Conservation (phyloP, 352 stramenopile genomes). For the Thraustotheca clavata region DNA sequence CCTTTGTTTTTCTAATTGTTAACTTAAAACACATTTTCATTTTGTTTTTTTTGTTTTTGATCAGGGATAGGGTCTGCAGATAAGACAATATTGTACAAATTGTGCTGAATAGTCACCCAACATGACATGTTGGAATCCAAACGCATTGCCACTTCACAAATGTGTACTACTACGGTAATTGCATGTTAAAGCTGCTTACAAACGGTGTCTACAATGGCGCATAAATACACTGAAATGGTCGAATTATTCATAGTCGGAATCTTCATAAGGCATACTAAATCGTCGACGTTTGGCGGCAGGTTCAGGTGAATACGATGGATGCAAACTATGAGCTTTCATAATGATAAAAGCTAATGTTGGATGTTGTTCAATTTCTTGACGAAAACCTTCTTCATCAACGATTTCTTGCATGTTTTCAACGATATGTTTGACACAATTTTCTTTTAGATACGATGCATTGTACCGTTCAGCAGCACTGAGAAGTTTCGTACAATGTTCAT, state of each 20-base stretch:
- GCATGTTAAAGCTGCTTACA: too few species aligned
- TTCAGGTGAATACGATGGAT: conserved; percentile 27
- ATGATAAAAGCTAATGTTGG: conserved; percentile 70
- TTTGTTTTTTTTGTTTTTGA: conserved; percentile 1
- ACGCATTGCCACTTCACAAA: too few species aligned
- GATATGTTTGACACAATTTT: conserved; percentile 74
- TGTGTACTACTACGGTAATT: too few species aligned
- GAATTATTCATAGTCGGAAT: conserved; percentile 30
- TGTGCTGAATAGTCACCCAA: too few species aligned
- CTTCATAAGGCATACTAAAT: conserved; percentile 77
- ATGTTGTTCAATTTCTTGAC: conserved; percentile 69
- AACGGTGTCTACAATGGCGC: too few species aligned
- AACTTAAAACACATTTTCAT: background rate
- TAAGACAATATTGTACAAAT: conserved; percentile 8
- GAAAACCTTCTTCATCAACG: conserved; percentile 74
- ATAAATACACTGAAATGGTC: background rate
- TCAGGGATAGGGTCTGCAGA: background rate
- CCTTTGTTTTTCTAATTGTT: background rate
- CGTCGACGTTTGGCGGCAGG: conserved; percentile 57
- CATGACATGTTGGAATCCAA: too few species aligned
- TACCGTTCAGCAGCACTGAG: conserved; percentile 75
- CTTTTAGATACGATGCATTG: conserved; percentile 74
- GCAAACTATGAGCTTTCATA: conserved; percentile 43
- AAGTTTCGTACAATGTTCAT: conserved; percentile 69
- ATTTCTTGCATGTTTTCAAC: conserved; percentile 67